A percentile compares a stretch with the other conserved stretches of the same genome.
phyloP scores from a whole-genome alignment of 2,329 filamentous ascomycete genomes.

The Epichloe glyceriae region DNA sequence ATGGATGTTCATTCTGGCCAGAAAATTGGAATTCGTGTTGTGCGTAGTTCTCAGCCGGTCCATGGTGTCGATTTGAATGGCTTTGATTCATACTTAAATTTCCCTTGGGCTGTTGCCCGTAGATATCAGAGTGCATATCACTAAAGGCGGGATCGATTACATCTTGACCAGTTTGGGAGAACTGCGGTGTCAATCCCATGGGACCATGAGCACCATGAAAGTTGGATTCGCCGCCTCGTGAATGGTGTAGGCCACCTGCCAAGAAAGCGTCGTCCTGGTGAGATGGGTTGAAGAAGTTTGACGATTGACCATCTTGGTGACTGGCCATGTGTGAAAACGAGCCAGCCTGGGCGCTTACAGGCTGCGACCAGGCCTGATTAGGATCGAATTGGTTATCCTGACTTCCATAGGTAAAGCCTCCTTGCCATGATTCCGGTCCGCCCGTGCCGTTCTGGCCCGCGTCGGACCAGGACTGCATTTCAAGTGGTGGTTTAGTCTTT shows the following conservation, averaged over 20 bases:
- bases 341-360: conserved; percentile 19
- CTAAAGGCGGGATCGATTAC: conserved; percentile 24
- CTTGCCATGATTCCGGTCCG: conserved; percentile 22
- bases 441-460: conserved; percentile 24
- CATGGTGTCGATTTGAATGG: conserved; percentile 13
- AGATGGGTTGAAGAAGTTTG: conserved; percentile 23
- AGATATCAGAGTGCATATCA: conserved; percentile 25
- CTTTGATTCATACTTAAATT: conserved; percentile 16
- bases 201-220: conserved; percentile 20
- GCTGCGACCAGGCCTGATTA: conserved; percentile 25
- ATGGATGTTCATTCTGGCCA: conserved; percentile 19
- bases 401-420: conserved; percentile 19
- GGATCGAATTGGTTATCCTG: conserved; percentile 26
- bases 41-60: conserved; percentile 20
- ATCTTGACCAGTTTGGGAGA: conserved; percentile 20
- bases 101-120: conserved; percentile 20
- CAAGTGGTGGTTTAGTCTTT: conserved; percentile 13
- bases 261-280: conserved; percentile 22
- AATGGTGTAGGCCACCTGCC: conserved; percentile 15
- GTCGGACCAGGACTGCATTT: conserved; percentile 29
- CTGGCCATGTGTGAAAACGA: conserved; percentile 19
- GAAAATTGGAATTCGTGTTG: conserved; percentile 22
- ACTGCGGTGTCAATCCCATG: conserved; percentile 22
- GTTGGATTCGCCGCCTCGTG: conserved; percentile 15
- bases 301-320: conserved; percentile 16